Evolutionary conservation across 2,329 filamentous ascomycete genomes (phyloP).

Genomic region (Colletotrichum lini): DNA sequence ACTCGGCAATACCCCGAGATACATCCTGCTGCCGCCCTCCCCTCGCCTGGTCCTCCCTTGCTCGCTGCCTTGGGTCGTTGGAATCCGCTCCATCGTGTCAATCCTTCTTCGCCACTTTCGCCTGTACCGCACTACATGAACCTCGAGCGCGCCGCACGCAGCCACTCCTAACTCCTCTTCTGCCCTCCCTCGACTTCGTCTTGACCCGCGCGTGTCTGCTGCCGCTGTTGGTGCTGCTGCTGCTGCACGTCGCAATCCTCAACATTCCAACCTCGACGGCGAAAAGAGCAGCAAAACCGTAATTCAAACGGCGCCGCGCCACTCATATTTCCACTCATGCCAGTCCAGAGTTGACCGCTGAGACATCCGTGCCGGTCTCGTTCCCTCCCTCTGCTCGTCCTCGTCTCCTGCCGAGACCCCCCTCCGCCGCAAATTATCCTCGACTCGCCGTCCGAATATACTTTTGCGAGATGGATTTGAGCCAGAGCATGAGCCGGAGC

Average conservation of each 20-base stretch:
- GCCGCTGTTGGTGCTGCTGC: no score
- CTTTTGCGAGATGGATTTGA: conserved; percentile 43
- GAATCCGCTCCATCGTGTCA: conserved; percentile 18
- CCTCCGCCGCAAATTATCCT: conserved; percentile 27
- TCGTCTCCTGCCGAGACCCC: conserved; percentile 14
- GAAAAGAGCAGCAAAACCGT: not conserved
- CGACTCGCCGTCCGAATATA: conserved; percentile 38
- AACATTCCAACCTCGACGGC: not conserved
- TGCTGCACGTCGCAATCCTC: conserved; percentile 20
- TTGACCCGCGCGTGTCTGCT: conserved; percentile 21
- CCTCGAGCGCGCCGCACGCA: conserved; percentile 37
- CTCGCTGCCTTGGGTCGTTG: conserved; percentile 8
- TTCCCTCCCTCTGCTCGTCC: conserved; percentile 31
- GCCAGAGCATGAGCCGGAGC: conserved; percentile 42
- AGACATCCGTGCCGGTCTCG: conserved; percentile 42
- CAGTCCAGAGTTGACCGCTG: conserved; percentile 40
- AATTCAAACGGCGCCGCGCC: conserved; percentile 28
- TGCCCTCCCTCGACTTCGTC: conserved; percentile 21
- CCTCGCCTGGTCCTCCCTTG: conserved; percentile 23
- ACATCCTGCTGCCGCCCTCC: conserved; percentile 2
- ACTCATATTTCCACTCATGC: conserved; percentile 40
- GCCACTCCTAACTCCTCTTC: conserved; percentile 27
- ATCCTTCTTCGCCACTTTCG: conserved; percentile 37
- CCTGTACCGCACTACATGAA: conserved; percentile 38
- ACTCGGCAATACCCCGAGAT: conserved; percentile 32